phyloP scores from a whole-genome alignment of 495 filamentous ascomycete genomes.

The Penicillium roqueforti region DNA sequence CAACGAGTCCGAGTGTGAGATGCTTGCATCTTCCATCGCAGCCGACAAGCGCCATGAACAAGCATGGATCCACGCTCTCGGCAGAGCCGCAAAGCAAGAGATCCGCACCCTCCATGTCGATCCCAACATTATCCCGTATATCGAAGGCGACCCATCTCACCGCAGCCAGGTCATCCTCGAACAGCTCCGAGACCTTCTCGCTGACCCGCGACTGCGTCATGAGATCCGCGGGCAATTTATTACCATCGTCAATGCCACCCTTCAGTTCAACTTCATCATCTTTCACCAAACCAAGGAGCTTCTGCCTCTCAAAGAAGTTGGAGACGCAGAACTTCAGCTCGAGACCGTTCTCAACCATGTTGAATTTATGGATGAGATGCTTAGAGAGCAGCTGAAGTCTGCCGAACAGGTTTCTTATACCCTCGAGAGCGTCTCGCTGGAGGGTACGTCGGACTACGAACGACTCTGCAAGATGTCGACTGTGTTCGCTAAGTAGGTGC shows the following conservation, averaged over 20 bases:
- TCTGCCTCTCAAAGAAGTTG: slow-evolving; percentile 7
- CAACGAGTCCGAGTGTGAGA: slow-evolving; percentile 15
- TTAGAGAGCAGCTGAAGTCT: slow-evolving; percentile 9
- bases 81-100: slow-evolving; percentile 20
- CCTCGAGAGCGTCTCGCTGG: not conserved
- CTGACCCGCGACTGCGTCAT: slow-evolving; percentile 10
- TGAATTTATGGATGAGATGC: slow-evolving; percentile 9
- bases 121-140: slow-evolving; percentile 1
- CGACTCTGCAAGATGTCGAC: slow-evolving; percentile 18
- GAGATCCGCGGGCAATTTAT: slow-evolving; percentile 19
- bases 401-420: slow-evolving; percentile 3
- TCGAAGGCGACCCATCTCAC: not conserved
- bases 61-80: slow-evolving; percentile 16
- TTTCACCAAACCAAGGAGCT: slow-evolving; percentile 17
- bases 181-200: slow-evolving; percentile 14
- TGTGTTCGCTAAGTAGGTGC: slow-evolving; percentile 22
- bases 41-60: slow-evolving; percentile 16
- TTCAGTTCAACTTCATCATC: slow-evolving; percentile 22
- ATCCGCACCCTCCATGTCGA: slow-evolving; percentile 18
- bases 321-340: slow-evolving; percentile 5
- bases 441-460: not conserved
- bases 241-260: slow-evolving; percentile 21
- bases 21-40: slow-evolving; percentile 8
- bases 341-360: slow-evolving; percentile 9
- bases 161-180: slow-evolving; percentile 13